Evolutionary conservation across 2,329 filamentous ascomycete genomes (phyloP), one percentile per base, ranked within the genome.

Genomic region (Mycocentrospora acerina): DNA sequence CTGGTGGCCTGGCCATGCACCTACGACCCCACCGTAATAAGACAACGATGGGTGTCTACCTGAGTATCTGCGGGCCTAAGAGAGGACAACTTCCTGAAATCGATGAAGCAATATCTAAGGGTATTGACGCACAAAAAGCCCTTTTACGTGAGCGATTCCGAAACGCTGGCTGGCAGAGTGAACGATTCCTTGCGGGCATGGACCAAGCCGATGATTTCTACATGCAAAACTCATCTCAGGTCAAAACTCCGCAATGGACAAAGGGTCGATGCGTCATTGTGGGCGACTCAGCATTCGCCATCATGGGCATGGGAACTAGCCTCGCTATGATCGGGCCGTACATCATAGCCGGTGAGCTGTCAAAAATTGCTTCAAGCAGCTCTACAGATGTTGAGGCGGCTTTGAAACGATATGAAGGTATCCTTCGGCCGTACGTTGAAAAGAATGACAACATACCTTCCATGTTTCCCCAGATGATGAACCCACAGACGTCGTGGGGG

Each of bases 231-330:
- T 55, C 76, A 29, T 69, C 64, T 0, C 66, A 73, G 22, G 70
- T 82, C 19, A 71, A 70, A 28, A 42, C 75, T 36, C 53, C 68
- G 1, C 48, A 46, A 4, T 80, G 71, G 74, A 71, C 60, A 3
- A 62, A 62, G 0, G 73, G 74, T 0, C 71, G 77, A 0, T 69
- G 80, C 3, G 71, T 68, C 1, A 62, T 81, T 0, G 35, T 81
- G 0, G 80, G 79, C 0, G 79, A 84, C 45, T 76, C 80, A 2
- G 70, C 59, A 0, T 66, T 66, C 31, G 64, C 61, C 15, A 63
- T 54, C 0, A 57, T 60, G 29, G 60, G 59, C 8, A 32, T 60
- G 4, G 59, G 60, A 1, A 56, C 58, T 4, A 62, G 57, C 7
- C 47, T 67, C 3, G 68, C 69, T 2, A 62, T 72, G 15, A 45